phyloP scores from a whole-genome alignment of 2,329 filamentous ascomycete genomes.

The Monilinia laxa region DNA sequence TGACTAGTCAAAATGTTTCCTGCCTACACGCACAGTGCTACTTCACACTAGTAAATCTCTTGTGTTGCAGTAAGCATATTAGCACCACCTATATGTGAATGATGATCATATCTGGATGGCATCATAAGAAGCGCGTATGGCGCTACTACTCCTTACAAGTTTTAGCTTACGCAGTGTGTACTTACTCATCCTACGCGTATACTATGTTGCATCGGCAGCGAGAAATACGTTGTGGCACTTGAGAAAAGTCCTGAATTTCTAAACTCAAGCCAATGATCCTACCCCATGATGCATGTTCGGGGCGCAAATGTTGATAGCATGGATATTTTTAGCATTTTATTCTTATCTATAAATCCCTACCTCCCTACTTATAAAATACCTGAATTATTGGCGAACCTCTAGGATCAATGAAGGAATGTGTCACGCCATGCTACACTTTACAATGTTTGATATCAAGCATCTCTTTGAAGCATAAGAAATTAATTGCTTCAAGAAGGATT shows the following conservation, averaged over 20 bases:
- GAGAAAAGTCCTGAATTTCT: conserved; percentile 8
- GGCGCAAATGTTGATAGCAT: not conserved
- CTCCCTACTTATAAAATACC: too few species aligned
- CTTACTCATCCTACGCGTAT: not conserved
- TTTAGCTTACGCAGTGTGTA: not conserved
- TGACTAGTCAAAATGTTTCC: not conserved
- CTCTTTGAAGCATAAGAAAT: too few species aligned
- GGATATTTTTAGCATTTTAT: too few species aligned
- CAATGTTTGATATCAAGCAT: too few species aligned
- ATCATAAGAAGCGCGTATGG: not conserved
- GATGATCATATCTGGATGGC: not conserved
- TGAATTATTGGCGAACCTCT: too few species aligned
- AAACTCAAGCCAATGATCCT: not conserved
- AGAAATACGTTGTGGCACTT: not conserved
- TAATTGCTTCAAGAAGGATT: too few species aligned
- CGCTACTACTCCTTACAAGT: not conserved
- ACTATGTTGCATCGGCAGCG: not conserved
- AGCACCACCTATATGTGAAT: not conserved
- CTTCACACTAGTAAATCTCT: not conserved
- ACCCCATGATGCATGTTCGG: not conserved
- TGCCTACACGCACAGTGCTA: not conserved
- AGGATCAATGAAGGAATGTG: not conserved
- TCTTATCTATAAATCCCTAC: too few species aligned
- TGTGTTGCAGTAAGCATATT: not conserved
- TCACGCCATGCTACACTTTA: not conserved